Evolutionary conservation across 371 early-diverging fungal genomes (phyloP).

Genomic region (Mucor ambiguus): DNA sequence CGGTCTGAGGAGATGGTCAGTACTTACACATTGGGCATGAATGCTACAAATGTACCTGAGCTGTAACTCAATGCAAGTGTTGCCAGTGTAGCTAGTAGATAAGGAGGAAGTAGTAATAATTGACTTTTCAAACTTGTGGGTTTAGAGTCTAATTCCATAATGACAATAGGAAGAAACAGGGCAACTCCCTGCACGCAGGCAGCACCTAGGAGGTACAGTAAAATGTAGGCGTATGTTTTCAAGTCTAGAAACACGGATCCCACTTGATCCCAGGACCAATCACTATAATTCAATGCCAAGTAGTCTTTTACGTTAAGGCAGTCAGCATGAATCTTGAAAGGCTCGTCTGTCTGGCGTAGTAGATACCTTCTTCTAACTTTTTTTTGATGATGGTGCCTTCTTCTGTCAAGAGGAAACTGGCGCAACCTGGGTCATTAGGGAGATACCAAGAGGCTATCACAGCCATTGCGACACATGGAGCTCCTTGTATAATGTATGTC

Average conservation of each 20-base stretch:
- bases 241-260: constrained; percentile 12
- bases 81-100: constrained; percentile 27
- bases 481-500: constrained; percentile 58
- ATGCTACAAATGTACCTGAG: constrained; percentile 26
- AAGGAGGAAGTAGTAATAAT: constrained; percentile 34
- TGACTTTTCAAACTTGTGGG: constrained; percentile 22
- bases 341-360: constrained; percentile 10
- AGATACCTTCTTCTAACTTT: constrained; percentile 22
- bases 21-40: not conserved
- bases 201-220: constrained; percentile 34
- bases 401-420: constrained; percentile 26
- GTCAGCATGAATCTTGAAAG: constrained; percentile 8
- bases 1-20: not conserved
- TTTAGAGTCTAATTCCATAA: constrained; percentile 21
- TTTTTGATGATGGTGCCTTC: constrained; percentile 30
- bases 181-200: constrained; percentile 31
- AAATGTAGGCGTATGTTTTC: constrained; percentile 15
- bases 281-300: constrained; percentile 22
- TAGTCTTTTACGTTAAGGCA: constrained; percentile 22
- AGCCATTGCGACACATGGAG: constrained; percentile 42
- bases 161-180: constrained; percentile 31
- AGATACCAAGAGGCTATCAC: constrained; percentile 1
- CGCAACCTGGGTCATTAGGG: not conserved
- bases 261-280: constrained; percentile 28
- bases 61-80: constrained; percentile 28